phyloP scores from a whole-genome alignment of 2,329 filamentous ascomycete species.

The Xylaria arbuscula region DNA sequence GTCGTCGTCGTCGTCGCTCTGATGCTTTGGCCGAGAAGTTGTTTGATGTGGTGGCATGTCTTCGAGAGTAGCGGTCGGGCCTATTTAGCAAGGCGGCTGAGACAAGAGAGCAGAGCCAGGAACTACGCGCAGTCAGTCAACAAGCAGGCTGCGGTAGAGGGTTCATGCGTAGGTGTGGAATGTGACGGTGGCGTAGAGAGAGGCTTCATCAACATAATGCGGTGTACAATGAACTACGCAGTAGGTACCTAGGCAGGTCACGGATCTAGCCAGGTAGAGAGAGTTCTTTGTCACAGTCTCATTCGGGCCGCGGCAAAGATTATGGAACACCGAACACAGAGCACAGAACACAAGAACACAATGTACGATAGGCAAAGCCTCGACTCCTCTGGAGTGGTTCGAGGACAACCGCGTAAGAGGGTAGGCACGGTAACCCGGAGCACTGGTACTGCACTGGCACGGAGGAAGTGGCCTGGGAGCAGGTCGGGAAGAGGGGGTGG shows the following conservation, averaged over 20 bases:
- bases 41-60: background rate
- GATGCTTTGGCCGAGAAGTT: background rate
- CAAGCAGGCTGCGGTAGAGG: background rate
- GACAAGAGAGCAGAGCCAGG: slow-evolving; percentile 10
- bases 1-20: background rate
- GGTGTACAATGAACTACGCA: background rate
- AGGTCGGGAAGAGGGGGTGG: slow-evolving; percentile 23
- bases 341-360: background rate
- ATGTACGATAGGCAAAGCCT: background rate
- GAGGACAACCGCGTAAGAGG: background rate
- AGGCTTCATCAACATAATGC: background rate
- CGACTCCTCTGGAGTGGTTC: slow-evolving; percentile 14
- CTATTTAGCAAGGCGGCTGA: slow-evolving; percentile 14
- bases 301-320: slow-evolving; percentile 8
- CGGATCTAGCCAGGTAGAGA: too few relatives aligned
- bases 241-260: background rate
- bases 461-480: slow-evolving; percentile 20
- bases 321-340: too few relatives aligned
- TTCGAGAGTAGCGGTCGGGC: slow-evolving; percentile 26
- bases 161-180: slow-evolving; percentile 1
- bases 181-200: background rate
- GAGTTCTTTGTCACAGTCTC: background rate
- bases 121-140: background rate
- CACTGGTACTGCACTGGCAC: slow-evolving; percentile 8
- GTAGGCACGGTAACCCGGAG: background rate